Evolutionary conservation across 2,329 filamentous ascomycete genomes (phyloP).

Genomic region (Colletotrichum costaricense): DNA sequence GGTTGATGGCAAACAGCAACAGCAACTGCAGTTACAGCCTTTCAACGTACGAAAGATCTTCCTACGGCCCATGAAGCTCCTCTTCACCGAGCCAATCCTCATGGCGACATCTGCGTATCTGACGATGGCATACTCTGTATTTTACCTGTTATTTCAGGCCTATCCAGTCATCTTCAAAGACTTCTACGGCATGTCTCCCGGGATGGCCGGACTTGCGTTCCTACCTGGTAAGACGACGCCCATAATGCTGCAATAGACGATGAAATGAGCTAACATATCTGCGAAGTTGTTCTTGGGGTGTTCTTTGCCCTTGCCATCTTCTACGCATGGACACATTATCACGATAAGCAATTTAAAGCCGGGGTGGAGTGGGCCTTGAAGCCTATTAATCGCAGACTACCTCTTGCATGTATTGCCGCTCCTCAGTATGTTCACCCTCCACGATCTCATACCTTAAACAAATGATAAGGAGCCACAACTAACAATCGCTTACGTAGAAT

Average conservation of each 20-base stretch:
- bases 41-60: conserved; percentile 57
- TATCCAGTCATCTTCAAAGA: conserved; percentile 61
- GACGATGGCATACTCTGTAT: conserved; percentile 61
- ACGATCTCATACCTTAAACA: rapidly evolving
- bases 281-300: conserved; percentile 39
- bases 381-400: conserved; percentile 47
- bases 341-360: conserved; percentile 39
- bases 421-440: conserved; percentile 60
- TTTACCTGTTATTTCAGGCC: conserved; percentile 64
- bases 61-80: conserved; percentile 60
- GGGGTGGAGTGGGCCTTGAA: conserved; percentile 45
- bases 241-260: conserved; percentile 43
- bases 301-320: conserved; percentile 31
- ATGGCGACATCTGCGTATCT: conserved; percentile 59
- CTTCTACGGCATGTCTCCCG: conserved; percentile 57
- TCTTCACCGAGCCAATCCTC: conserved; percentile 63
- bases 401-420: conserved; percentile 67
- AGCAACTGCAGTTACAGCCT: conserved; percentile 45
- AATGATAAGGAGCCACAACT: background rate
- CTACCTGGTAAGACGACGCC: conserved; percentile 54
- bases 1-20: conserved; percentile 48
- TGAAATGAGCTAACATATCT: background rate
- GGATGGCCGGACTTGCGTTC: conserved; percentile 59
- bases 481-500: conserved; percentile 46
- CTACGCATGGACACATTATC: conserved; percentile 42